These are phyloP conservation scores for Coleophoma cylindrospora DNA, from an alignment of 2,329 filamentous ascomycete species.

Conservation along the genomic window DNA sequence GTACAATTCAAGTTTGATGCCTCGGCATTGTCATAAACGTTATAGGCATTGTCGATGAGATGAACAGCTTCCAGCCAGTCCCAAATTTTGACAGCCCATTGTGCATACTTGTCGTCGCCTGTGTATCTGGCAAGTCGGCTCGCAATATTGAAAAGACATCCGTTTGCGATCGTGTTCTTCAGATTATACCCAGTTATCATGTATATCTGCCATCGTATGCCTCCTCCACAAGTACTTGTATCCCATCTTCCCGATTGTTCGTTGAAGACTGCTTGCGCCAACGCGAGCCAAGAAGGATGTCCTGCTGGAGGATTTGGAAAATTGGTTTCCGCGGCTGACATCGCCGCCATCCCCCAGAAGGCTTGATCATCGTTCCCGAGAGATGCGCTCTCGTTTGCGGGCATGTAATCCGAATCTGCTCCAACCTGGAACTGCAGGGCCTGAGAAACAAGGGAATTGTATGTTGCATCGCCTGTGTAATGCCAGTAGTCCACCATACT, in stretches of 20 bases:
- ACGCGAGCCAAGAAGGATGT: constrained; percentile 60
- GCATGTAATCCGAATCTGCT: constrained; percentile 69
- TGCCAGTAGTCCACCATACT: constrained; percentile 78
- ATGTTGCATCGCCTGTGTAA: constrained; percentile 67
- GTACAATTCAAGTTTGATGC: constrained; percentile 50
- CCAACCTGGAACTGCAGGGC: constrained; percentile 72
- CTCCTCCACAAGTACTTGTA: constrained; percentile 58
- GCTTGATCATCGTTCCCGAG: constrained; percentile 72
- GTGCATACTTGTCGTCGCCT: constrained; percentile 65
- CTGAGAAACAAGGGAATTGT: constrained; percentile 61
- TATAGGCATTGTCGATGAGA: constrained; percentile 53
- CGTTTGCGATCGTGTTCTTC: constrained; percentile 60
- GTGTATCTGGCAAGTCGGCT: constrained; percentile 71
- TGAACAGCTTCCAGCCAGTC: constrained; percentile 56
- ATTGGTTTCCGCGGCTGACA: constrained; percentile 64
- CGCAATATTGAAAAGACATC: constrained; percentile 53
- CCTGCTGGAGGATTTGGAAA: constrained; percentile 49
- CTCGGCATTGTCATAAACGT: constrained; percentile 57
- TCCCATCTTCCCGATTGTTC: constrained; percentile 72
- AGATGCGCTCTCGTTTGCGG: constrained; percentile 59
- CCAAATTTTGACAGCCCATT: constrained; percentile 71
- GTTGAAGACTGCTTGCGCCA: constrained; percentile 78
- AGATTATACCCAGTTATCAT: constrained; percentile 73
- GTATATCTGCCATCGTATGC: constrained; percentile 79
- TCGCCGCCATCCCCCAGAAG: constrained; percentile 66